Conservation (phyloP, 2,329 filamentous ascomycete genomes). For the Apiospora rasikravindrae region DNA sequence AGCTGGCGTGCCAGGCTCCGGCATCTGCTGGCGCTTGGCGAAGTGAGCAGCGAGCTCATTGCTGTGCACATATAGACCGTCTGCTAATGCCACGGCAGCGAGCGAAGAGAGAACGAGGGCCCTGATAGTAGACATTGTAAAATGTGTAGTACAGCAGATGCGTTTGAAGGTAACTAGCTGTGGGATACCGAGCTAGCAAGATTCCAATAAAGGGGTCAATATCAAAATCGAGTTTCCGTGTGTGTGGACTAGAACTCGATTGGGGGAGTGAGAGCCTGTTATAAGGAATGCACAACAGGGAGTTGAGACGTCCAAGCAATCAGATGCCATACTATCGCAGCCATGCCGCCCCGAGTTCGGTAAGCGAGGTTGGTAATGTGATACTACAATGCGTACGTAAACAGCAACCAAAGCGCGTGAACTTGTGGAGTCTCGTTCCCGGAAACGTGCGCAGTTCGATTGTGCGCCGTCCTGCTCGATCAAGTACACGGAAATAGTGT, state of each 20-base stretch:
- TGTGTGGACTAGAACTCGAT: neutral
- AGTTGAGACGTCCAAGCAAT: too few relatives aligned
- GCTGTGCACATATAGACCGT: conserved; percentile 27
- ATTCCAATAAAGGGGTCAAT: too few relatives aligned
- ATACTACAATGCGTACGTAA: neutral
- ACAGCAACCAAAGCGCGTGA: neutral
- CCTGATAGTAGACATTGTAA: conserved; percentile 21
- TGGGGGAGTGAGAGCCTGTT: neutral
- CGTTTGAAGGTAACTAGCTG: too few relatives aligned
- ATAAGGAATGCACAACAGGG: neutral
- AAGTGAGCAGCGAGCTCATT: conserved; percentile 30
- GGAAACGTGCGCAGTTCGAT: neutral
- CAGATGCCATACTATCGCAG: too few relatives aligned
- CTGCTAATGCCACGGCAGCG: conserved; percentile 21
- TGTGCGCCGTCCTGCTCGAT: conserved; percentile 11
- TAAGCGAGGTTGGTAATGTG: neutral
- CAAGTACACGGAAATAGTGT: conserved; percentile 23
- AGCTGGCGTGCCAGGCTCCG: conserved; percentile 46
- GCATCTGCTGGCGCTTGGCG: conserved; percentile 41
- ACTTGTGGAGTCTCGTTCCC: neutral
- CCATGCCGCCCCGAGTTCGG: neutral
- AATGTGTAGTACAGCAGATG: conserved; percentile 20
- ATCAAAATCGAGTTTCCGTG: too few relatives aligned
- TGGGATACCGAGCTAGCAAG: neutral
- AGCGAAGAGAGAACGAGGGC: conserved; percentile 23